Evolutionary conservation across 805 yeast species (phyloP), one percentile per base, ranked within the genome.

Genomic region (Babjeviella inositovora): DNA sequence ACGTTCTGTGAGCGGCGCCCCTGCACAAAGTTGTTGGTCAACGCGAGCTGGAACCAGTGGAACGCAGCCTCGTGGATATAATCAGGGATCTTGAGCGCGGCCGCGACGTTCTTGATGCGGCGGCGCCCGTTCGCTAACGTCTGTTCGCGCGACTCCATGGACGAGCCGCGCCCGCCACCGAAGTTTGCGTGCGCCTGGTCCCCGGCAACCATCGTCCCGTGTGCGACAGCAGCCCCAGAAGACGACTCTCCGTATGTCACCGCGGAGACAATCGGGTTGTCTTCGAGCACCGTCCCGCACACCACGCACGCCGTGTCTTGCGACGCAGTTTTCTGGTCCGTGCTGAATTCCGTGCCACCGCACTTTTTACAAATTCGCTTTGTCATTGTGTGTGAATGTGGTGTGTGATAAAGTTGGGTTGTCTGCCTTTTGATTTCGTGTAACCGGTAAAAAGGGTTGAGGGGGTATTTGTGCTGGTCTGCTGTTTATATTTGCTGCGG

Each of bases 1-100:
- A 90, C 97, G 41, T 87, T 85, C 42, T 85, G 96, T 3, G 96
- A 82, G 31, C 90, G 55, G 37, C 99, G 62, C n/a, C 99, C 99
- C 45, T 87, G 94, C 13, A 90, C 97, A 43, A 90, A 90, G 42
- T 84, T 85, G 32, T 75, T 65, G 2, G 82, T 64, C 14, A 92
- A 56, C 0, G 97, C 97, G 26, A 84, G 53, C 33, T 72, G 72
- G 47, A 81, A 92, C 87, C 93, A 82, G 28, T 77, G 80, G 35
- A 69, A 64, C 1, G 95, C 96, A 8, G 87, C 72, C 28, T 80
- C 93, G 2, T 84, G 64, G 8, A 87, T 71, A 43, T 70, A 75
- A 21, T 81, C 94, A 3, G 93, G 82, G 27, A 92, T 82, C 16
- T 55, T 54, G 28, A 90, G 55, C 3, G 82, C 80, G 20, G 62